Conservation (phyloP, 2,329 filamentous ascomycete genomes). For the Akanthomyces muscarius region DNA sequence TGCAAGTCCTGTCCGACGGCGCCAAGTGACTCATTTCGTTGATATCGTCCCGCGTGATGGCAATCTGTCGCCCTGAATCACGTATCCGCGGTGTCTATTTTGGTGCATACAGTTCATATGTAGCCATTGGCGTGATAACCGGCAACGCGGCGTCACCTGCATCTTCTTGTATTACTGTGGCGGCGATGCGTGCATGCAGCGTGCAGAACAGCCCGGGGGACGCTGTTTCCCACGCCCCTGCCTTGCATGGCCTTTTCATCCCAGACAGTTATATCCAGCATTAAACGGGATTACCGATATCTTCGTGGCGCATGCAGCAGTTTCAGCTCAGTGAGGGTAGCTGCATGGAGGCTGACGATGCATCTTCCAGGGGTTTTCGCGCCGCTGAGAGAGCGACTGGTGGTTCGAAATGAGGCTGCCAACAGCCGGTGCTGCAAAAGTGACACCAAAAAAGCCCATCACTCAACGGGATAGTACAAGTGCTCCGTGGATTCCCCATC, state of each 20-base stretch:
- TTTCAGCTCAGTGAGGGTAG: conserved; percentile 1
- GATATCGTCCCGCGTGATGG: background rate
- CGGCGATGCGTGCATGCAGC: conserved; percentile 8
- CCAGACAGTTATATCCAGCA: background rate
- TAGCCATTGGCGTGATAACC: background rate
- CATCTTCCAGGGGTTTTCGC: background rate
- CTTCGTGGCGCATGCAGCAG: background rate
- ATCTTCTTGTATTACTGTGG: background rate
- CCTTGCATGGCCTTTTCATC: background rate
- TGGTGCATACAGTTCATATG: background rate
- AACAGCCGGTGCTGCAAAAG: background rate
- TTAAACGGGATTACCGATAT: background rate
- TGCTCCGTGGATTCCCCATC: background rate
- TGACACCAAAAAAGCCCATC: background rate
- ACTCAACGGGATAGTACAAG: background rate
- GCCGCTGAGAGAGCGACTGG: background rate
- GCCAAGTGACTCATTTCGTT: background rate
- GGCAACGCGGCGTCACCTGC: background rate
- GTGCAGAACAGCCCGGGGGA: background rate
- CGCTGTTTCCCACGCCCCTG: background rate
- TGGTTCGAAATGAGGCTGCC: background rate
- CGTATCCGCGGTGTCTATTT: background rate
- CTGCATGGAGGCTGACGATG: background rate
- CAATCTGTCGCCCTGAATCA: background rate
- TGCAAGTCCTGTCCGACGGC: background rate